Evolutionary conservation across 1,139 yeast genomes (phyloP), one percentile per base, ranked within the genome.

Genomic region (Pneumocystis canis): DNA sequence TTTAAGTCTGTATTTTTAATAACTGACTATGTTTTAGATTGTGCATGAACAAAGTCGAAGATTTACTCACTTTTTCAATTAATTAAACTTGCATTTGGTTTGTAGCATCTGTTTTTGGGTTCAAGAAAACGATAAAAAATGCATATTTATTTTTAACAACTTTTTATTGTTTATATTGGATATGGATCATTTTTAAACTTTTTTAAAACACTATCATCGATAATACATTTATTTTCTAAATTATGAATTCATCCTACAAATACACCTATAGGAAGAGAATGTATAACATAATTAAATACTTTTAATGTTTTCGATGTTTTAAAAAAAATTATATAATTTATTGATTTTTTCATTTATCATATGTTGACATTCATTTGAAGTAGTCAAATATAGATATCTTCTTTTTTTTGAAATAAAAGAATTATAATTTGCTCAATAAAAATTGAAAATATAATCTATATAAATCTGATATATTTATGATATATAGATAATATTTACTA

Each of bases 1-100:
- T 47, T 47, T 90, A 72, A 84, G 81, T 61, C 83, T 81, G 32
- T 87, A 95, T 2, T 78, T 81, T 68, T 84, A 89, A 84, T 85
- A 74, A 90, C 97, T 3, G 96, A 89, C 72, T 90, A 85, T 73
- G 85, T 84, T 69, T 87, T 76, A 66, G 32, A 47, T 47, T 25
- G 54, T 47, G 25, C 54, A 47, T 47, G 54, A 47, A 47, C 54
- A 47, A 25, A 47, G 54, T 18, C 16, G 54, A 47, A 47, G 31
- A 47, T 47, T 47, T 47, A 47, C 54, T 11, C 54, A 47, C 25
- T 47, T 47, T 47, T 47, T 47, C 31, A 47, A 47, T 20, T 47
- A 11, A 47, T 20, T 35, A 11, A 47, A 25, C 9, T 20, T 25
- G 20, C 28, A 47, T 47, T 47, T 47, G 31, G 28, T 25, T 25